Base-by-base conservation (phyloP, 495 filamentous ascomycete genomes). In the Astrothelium macrocarpum region DNA sequence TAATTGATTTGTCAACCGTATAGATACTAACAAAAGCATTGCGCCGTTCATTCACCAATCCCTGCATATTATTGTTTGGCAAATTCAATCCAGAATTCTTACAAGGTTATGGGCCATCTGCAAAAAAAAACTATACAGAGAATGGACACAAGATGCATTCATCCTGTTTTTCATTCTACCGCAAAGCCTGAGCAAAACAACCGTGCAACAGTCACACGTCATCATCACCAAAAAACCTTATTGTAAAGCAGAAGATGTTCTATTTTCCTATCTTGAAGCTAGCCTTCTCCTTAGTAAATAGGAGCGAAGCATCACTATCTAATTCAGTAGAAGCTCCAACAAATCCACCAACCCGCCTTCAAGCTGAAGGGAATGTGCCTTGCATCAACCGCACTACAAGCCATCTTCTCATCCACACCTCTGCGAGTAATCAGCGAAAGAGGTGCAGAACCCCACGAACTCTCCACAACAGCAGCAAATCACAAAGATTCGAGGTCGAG, bases 291-390 rank as follows among this genome's bases (percentile, higher is more conserved):
- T 2, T 10, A 20, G 29, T 26, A 10, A 56, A 56, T 16, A 56
- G 49, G 49, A 56, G 49, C 49, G 29, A 29, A 56, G 49, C 49
- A 56, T 56, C 49, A 56, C 49, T 56, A 56, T 26, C 10, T 56
- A 26, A 12, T 28, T 20, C 7, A 56, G 25, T 25, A 56, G 49
- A 56, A 56, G 49, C 49, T 56, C 49, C 49, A 56, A 2, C 49
- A 49, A 25, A 20, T 11, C 25, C 20, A 56, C 25, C 49, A 56
- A 56, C 49, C 49, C 49, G 25, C 12, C 49, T 56, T 56, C 49
- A 56, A 11, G 26, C 49, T 56, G 49, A 56, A 56, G 49, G 9
- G 49, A 25, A 56, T 56, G 16, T 56, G 49, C 49, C 49, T 56
- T 56, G 49, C 49, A 56, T 56, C 49, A 29, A 56, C 49, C 25